Evolutionary conservation across 176 grass and related monocot genomes (phyloP), one percentile per base, ranked within the genome.

Genomic region (Aegilops bicornis): DNA sequence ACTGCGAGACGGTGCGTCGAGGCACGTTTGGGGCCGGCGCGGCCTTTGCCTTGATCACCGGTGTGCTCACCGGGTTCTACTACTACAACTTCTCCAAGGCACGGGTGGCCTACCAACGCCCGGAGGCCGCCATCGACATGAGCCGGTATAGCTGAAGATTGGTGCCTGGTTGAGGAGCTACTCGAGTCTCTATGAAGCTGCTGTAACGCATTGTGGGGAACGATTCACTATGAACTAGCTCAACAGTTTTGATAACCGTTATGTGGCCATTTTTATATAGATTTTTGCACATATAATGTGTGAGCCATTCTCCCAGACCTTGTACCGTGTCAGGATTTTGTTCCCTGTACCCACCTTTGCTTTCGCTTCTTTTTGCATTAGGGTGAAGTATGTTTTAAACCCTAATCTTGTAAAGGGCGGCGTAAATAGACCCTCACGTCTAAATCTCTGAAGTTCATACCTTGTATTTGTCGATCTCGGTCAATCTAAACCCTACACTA

Each of bases 11-110:
- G 1, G 73, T 98, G 42, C 85, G 91, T 23, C 87, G 69, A 71
- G 96, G 96, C 9, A 89, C 94, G 0, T 98, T 98, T 20, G 90
- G 86, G 14, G 93, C 93, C 4, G 96, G 96, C 13, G 93, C 91
- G 0, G 96, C 88, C 47, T 98, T 98, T 22, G 48, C 93, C 69
- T 79, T 96, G 68, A 72, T 96, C 75, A 96, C 96, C 19, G 73
- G 84, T 22, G 84, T 91, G 77, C 90, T 98, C 82, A 91, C 90
- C 14, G 90, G 88, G 30, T 29, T 85, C 37, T 98, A 94, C 90
- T 98, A 98, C 84, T 63, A 86, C 76, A 61, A 4, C 11, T 95
- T 89, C 88, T 91, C 90, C 86, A 98, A 91, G 70, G 33, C 91
- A 10, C 76, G 84, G 15, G 86, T 75, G 23, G 12, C 78, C 37